These are phyloP conservation scores for Blastocystis sp. DNA, from an alignment of 352 stramenopile species.

Conservation along the genomic window DNA sequence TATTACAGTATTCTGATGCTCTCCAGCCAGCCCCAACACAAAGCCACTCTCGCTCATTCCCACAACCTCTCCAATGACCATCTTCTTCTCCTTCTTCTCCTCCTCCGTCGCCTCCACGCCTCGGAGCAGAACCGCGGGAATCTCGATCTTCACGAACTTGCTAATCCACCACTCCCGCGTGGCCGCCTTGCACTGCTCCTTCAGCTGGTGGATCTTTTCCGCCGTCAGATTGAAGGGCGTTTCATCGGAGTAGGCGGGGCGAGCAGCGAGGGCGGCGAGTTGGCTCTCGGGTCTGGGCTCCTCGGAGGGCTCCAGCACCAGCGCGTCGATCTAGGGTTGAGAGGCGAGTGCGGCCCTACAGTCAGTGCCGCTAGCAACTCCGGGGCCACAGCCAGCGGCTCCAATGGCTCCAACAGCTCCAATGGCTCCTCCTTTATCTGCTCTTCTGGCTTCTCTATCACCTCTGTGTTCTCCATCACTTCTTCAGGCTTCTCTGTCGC, in stretches of 20 bases:
- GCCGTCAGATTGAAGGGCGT: not conserved
- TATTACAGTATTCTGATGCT: slow-evolving; percentile 26
- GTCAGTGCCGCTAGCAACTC: not conserved
- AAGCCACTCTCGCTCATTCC: slow-evolving; percentile 65
- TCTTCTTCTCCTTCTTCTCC: not conserved
- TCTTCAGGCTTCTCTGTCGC: not conserved
- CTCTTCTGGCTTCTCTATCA: not conserved
- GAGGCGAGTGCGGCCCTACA: not conserved
- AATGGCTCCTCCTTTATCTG: not conserved
- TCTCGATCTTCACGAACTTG: slow-evolving; percentile 66
- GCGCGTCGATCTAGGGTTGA: slow-evolving; percentile 5
- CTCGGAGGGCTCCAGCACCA: slow-evolving; percentile 7
- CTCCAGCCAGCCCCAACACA: slow-evolving; percentile 19
- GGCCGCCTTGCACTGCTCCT: slow-evolving; percentile 15
- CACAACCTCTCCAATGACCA: slow-evolving; percentile 43
- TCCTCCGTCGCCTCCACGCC: not conserved
- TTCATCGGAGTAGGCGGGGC: not conserved
- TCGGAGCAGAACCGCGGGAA: not conserved
- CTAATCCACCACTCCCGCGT: slow-evolving; percentile 55
- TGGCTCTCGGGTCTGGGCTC: not conserved
- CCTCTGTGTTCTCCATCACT: not conserved
- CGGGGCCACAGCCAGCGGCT: not conserved
- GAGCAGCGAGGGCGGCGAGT: not conserved
- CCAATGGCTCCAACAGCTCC: not conserved
- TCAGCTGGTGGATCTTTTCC: not conserved